Conservation (phyloP, 768 basidiomycete genomes). For the Gymnopilus junonius region DNA sequence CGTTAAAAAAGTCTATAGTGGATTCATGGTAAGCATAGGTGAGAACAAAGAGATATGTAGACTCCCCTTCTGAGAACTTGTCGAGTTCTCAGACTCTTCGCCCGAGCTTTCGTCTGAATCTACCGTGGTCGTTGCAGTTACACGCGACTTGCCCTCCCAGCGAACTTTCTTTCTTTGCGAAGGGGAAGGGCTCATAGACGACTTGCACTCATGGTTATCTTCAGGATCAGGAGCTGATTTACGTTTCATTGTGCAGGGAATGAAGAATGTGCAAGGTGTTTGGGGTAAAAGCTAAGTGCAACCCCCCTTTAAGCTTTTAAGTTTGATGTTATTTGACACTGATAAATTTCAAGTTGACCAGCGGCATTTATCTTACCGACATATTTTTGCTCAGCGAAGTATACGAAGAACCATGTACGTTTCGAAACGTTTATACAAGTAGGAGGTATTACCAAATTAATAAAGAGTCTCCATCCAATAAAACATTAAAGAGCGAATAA, state of each 20-base stretch:
- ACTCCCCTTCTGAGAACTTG: slow-evolving; percentile 9
- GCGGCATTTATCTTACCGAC: too few species aligned
- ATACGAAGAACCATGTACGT: too few species aligned
- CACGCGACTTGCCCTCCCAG: slow-evolving; percentile 31
- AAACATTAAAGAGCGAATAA: slow-evolving; percentile 2
- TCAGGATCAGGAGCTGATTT: background rate
- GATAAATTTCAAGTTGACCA: background rate
- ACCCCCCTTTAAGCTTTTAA: too few species aligned
- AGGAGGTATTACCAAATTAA: background rate
- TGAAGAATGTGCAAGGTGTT: background rate
- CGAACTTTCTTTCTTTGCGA: slow-evolving; percentile 35
- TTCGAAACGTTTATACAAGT: background rate
- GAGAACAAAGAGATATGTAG: background rate
- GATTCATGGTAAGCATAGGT: background rate
- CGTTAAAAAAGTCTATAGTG: slow-evolving; percentile 5
- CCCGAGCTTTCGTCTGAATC: slow-evolving; percentile 21
- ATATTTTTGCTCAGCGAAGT: too few species aligned
- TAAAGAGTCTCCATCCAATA: background rate
- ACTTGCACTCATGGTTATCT: background rate
- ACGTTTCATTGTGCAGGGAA: background rate
- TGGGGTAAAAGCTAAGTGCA: background rate
- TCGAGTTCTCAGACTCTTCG: slow-evolving; percentile 14
- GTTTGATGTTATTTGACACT: too few species aligned
- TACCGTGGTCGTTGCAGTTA: slow-evolving; percentile 8
- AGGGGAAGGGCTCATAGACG: slow-evolving; percentile 6